A percentile compares a stretch with the other conserved stretches of the same genome.
These are phyloP conservation scores for Colletotrichum destructivum DNA, from an alignment of 2,329 filamentous ascomycete species.

Conservation along the genomic window DNA sequence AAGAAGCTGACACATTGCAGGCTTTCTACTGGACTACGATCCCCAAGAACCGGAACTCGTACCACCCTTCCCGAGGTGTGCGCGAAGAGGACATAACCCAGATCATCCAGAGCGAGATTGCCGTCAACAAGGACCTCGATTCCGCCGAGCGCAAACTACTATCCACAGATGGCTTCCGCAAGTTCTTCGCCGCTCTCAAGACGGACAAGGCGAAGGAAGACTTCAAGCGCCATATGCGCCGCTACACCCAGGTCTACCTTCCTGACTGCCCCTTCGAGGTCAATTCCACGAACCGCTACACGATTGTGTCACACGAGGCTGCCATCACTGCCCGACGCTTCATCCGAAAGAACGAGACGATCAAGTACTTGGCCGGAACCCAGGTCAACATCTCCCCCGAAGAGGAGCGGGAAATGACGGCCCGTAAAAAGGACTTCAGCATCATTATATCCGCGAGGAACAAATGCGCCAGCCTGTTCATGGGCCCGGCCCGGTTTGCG, in stretches of 20 bases:
- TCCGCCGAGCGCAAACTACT: slow-evolving; percentile 82
- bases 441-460: slow-evolving; percentile 95
- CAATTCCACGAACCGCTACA: slow-evolving; percentile 92
- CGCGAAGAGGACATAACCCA: slow-evolving; percentile 74
- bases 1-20: slow-evolving; percentile 61
- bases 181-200: slow-evolving; percentile 77
- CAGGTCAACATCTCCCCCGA: slow-evolving; percentile 93
- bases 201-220: slow-evolving; percentile 85
- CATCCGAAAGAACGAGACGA: slow-evolving; percentile 85
- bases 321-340: slow-evolving; percentile 84
- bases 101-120: slow-evolving; percentile 76
- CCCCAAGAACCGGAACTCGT: slow-evolving; percentile 92
- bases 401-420: slow-evolving; percentile 86
- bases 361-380: slow-evolving; percentile 93
- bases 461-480: slow-evolving; percentile 91
- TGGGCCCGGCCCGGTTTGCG: slow-evolving; percentile 95
- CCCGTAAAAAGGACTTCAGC: slow-evolving; percentile 93
- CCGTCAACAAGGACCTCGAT: slow-evolving; percentile 80
- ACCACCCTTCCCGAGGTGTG: slow-evolving; percentile 86
- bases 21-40: slow-evolving; percentile 97
- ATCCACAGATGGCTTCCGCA: slow-evolving; percentile 79
- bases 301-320: slow-evolving; percentile 90
- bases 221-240: slow-evolving; percentile 87
- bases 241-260: slow-evolving; percentile 93
- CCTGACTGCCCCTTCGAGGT: slow-evolving; percentile 97